phyloP scores from a whole-genome alignment of 225 moss, liverwort and hornwort genomes.

The Asterella californica region DNA sequence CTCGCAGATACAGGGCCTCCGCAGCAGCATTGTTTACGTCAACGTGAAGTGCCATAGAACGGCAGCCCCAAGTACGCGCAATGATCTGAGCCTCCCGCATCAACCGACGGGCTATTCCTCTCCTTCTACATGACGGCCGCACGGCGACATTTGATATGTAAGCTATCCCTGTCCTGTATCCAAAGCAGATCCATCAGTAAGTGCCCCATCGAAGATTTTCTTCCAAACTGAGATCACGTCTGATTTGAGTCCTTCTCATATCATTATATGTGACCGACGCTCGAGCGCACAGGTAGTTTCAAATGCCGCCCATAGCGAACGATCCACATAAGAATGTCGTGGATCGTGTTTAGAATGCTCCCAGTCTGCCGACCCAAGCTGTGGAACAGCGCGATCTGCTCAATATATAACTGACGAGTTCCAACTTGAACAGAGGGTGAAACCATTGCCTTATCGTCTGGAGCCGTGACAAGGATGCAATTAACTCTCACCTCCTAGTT shows the following conservation, averaged over 20 bases:
- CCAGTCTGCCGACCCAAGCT: too few relatives aligned
- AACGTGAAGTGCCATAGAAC: slow-evolving; percentile 31
- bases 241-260: background rate
- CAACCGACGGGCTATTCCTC: slow-evolving; percentile 28
- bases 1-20: slow-evolving; percentile 22
- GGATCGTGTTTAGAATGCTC: too few relatives aligned
- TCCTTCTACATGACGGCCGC: slow-evolving; percentile 18
- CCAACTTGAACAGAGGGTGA: too few relatives aligned
- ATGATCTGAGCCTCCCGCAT: slow-evolving; percentile 22
- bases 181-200: background rate
- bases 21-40: slow-evolving; percentile 27
- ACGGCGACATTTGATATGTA: slow-evolving; percentile 35
- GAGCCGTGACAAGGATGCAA: too few relatives aligned
- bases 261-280: too few relatives aligned
- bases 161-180: slow-evolving; percentile 32
- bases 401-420: too few relatives aligned
- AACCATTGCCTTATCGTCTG: too few relatives aligned
- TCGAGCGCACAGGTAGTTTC: too few relatives aligned
- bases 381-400: too few relatives aligned
- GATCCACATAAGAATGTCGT: too few relatives aligned
- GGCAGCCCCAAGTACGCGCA: slow-evolving; percentile 30
- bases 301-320: too few relatives aligned
- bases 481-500: too few relatives aligned
- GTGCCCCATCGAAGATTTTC: background rate
- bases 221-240: background rate